Percentiles rank a stretch among this genome's conserved stretches.
Evolutionary conservation across 2,329 filamentous ascomycete species (phyloP).

Genomic region (Ascochyta fabae): DNA sequence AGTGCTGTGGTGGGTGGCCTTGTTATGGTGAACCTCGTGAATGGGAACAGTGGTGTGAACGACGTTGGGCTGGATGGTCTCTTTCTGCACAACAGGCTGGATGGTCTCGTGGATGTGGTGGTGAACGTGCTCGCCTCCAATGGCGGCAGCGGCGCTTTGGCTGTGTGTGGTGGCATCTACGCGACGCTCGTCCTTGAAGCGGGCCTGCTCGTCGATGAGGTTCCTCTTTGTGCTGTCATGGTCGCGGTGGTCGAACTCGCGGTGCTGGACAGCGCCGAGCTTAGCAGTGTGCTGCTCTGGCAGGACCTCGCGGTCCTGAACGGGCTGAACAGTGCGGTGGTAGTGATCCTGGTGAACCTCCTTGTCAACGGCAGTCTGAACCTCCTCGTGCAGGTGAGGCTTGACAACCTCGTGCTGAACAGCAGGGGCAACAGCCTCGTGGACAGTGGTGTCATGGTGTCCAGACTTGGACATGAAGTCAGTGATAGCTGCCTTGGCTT

Average conservation of each 20-base stretch:
- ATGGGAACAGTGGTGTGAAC: constrained; percentile 75
- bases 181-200: constrained; percentile 60
- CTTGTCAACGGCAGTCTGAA: constrained; percentile 68
- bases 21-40: constrained; percentile 74
- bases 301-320: constrained; percentile 61
- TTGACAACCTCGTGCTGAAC: constrained; percentile 67
- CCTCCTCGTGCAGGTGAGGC: constrained; percentile 67
- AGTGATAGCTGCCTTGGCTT: constrained; percentile 67
- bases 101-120: constrained; percentile 72
- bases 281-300: constrained; percentile 70
- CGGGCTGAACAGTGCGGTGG: constrained; percentile 72
- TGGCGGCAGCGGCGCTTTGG: constrained; percentile 54
- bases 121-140: constrained; percentile 69
- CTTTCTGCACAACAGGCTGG: constrained; percentile 74
- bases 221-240: constrained; percentile 45
- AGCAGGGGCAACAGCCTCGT: constrained; percentile 67
- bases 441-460: constrained; percentile 73
- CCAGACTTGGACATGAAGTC: constrained; percentile 67
- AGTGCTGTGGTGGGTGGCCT: constrained; percentile 69
- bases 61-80: constrained; percentile 70
- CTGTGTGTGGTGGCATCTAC: constrained; percentile 59
- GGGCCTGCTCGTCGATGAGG: constrained; percentile 56
- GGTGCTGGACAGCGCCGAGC: constrained; percentile 64
- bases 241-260: constrained; percentile 67
- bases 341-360: constrained; percentile 77